Conservation (phyloP, 2,329 filamentous ascomycete genomes). For the Cladosporium sp. region DNA sequence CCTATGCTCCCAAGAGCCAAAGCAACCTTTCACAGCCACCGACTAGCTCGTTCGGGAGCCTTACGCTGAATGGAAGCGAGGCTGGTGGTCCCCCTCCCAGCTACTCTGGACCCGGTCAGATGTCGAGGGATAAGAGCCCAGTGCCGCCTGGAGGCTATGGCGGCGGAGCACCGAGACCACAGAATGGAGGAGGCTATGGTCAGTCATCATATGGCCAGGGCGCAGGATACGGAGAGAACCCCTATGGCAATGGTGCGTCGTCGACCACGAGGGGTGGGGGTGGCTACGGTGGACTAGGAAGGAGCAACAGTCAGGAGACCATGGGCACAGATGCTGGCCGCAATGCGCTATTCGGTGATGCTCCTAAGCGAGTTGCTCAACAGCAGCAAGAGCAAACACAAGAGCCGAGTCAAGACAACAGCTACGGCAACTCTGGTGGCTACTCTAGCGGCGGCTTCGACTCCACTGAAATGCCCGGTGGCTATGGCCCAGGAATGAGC, state of each 20-base stretch:
- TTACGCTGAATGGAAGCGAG: slow-evolving; percentile 29
- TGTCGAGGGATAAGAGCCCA: slow-evolving; percentile 44
- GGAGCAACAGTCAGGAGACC: slow-evolving; percentile 51
- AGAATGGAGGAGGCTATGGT: slow-evolving; percentile 29
- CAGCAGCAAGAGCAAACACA: slow-evolving; percentile 41
- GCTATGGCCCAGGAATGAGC: slow-evolving; percentile 66
- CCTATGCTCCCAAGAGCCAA: slow-evolving; percentile 30
- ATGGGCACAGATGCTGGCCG: slow-evolving; percentile 56
- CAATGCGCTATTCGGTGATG: slow-evolving; percentile 65
- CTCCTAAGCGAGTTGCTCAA: slow-evolving; percentile 51
- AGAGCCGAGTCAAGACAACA: slow-evolving; percentile 27
- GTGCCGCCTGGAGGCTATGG: slow-evolving; percentile 49
- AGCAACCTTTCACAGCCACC: slow-evolving; percentile 32
- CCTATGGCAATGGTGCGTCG: slow-evolving; percentile 51
- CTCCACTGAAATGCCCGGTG: slow-evolving; percentile 31
- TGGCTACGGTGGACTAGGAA: slow-evolving; percentile 59
- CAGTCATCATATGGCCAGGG: slow-evolving; percentile 40
- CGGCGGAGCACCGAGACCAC: slow-evolving; percentile 31
- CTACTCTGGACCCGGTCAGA: slow-evolving; percentile 32
- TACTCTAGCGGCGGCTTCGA: slow-evolving; percentile 31
- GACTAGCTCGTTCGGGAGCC: slow-evolving; percentile 33
- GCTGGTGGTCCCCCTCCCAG: slow-evolving; percentile 37
- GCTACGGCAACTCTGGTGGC: slow-evolving; percentile 34
- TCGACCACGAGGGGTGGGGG: slow-evolving; percentile 38
- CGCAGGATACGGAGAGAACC: slow-evolving; percentile 53